These are phyloP conservation scores for Eucalyptus regnans DNA, from an alignment of 345 rosid species.

Conservation along the genomic window DNA sequence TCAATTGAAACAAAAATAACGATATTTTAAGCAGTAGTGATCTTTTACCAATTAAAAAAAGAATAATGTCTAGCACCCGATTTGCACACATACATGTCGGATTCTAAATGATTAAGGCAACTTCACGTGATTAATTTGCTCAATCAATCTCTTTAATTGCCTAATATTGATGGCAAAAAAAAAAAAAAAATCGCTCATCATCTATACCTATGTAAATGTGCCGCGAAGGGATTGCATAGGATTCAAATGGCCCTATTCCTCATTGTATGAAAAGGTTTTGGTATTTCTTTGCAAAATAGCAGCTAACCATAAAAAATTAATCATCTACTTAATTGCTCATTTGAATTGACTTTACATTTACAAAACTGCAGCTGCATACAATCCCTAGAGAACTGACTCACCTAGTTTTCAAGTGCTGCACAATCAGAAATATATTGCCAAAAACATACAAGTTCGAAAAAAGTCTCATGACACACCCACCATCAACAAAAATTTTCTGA, in stretches of 20 bases:
- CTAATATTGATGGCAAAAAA: background rate
- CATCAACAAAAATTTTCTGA: background rate
- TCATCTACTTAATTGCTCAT: background rate
- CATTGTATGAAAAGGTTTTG: background rate
- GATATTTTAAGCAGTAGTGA: too few species aligned
- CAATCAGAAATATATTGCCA: background rate
- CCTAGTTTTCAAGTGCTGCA: background rate
- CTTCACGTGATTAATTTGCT: background rate
- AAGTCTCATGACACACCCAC: background rate
- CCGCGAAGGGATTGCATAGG: background rate
- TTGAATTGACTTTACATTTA: background rate
- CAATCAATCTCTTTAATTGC: background rate
- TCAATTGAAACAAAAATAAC: background rate
- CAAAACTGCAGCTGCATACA: background rate
- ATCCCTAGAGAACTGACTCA: background rate
- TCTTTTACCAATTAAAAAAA: background rate
- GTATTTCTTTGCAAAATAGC: background rate
- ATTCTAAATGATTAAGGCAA: background rate
- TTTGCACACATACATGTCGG: background rate
- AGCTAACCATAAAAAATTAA: background rate
- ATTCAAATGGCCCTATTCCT: background rate
- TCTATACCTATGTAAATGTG: background rate
- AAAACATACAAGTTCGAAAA: background rate
- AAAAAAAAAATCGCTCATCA: too few species aligned
- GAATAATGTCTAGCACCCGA: background rate